Base-by-base conservation (phyloP, 805 yeast species). In the Zygoascus bituminiphila region DNA sequence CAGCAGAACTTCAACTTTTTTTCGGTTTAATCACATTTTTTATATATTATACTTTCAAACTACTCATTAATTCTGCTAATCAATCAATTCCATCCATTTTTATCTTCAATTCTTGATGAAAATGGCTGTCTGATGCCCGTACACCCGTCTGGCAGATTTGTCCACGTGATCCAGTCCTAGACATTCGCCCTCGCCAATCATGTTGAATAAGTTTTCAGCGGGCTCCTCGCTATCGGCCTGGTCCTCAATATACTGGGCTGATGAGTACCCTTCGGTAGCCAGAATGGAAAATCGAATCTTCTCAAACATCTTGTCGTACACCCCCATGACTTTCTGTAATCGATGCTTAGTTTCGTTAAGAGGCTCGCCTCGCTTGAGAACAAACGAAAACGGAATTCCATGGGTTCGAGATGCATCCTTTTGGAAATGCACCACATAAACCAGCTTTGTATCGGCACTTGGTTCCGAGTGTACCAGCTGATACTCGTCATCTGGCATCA, bases 81-180 rank as follows among this genome's bases (percentile, higher is more conserved):
- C n/a, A n/a, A n/a, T n/a, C n/a, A n/a, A n/a, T n/a, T n/a, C n/a
- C n/a, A n/a, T n/a, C n/a, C 33, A 9, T 9, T 26, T 26, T 9
- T 14, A 19, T 43, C 15, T 19, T 29, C 51, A 57, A 24, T 48
- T 54, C 60, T 74, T 78, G 49, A 79, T 79, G 44, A 74, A 73
- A 64, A 81, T 81, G 19, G 84, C 81, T 19, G 84, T 81, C 59
- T 77, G 81, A 51, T 71, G 72, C 2, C 67, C 66, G 6, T 75
- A 60, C 5, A 68, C 72, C 47, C 76, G 73, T 51, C 81, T 73
- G n/a, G 81, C 75, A 38, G 80, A 70, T 59, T 93, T 77, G 62
- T 88, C 96, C 1, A 93, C 88, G 59, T 87, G 95, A 61, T 93
- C 96, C 61, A 93, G 70, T 23, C 89, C 94, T 45, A 93, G 67